phyloP scores from a whole-genome alignment of 2,329 filamentous ascomycete species.

The Macroventuria anomochaeta region DNA sequence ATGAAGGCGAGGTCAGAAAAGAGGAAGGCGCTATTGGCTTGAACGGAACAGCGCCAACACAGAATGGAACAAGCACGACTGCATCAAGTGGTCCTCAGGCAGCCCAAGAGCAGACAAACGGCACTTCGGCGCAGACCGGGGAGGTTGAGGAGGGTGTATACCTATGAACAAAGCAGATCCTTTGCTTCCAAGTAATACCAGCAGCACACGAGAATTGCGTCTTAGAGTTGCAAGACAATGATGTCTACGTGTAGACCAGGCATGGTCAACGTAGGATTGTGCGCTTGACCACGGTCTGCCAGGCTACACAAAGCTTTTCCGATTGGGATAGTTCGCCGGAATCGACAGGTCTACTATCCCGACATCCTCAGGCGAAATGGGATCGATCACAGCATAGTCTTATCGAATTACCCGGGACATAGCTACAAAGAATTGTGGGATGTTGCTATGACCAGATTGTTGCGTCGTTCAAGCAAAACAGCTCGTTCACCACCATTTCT shows the following conservation, averaged over 20 bases:
- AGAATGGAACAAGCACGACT: background rate
- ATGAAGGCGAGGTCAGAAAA: slow-evolving; percentile 24
- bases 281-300: background rate
- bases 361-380: background rate
- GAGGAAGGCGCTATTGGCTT: slow-evolving; percentile 11
- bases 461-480: no score
- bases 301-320: background rate
- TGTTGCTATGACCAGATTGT: no score
- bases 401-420: no score
- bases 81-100: background rate
- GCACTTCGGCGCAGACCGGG: background rate
- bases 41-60: slow-evolving; percentile 1
- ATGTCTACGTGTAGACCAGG: background rate
- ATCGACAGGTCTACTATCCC: no score
- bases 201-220: no score
- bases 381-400: background rate
- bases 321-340: no score
- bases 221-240: background rate
- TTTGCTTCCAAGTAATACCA: background rate
- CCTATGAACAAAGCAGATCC: background rate
- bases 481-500: no score
- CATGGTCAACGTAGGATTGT: background rate
- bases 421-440: no score
- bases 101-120: background rate
- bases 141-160: slow-evolving; percentile 16